Conservation (phyloP, 2,329 filamentous ascomycete species). For the Ascochyta viciae-villosae region DNA sequence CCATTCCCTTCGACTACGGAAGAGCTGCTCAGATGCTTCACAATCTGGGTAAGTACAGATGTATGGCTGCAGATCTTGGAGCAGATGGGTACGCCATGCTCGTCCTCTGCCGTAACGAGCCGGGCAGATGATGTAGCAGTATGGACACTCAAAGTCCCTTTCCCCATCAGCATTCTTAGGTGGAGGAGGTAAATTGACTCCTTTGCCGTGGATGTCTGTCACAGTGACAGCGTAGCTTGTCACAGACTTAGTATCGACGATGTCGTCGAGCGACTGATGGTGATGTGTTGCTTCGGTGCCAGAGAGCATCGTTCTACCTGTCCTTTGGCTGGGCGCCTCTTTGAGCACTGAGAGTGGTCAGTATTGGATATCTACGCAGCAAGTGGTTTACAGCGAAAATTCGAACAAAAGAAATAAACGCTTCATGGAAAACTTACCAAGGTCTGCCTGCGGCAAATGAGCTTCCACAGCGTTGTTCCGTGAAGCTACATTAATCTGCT, state of each 20-base stretch:
- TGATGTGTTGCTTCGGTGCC: conserved; percentile 49
- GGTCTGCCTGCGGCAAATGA: conserved; percentile 8
- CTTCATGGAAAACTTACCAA: not conserved
- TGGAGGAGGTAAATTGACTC: conserved; percentile 44
- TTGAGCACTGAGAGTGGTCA: conserved; percentile 13
- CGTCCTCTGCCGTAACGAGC: conserved; percentile 44
- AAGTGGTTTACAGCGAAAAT: not conserved
- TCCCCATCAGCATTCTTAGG: conserved; percentile 42
- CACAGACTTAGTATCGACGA: conserved; percentile 45
- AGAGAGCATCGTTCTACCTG: conserved; percentile 44
- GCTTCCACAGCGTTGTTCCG: conserved; percentile 26
- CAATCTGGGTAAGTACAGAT: conserved; percentile 46
- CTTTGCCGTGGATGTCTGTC: conserved; percentile 42
- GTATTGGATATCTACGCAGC: not conserved
- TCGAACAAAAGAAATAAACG: not conserved
- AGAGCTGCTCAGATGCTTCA: conserved; percentile 34
- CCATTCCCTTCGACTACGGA: conserved; percentile 49
- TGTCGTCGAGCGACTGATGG: conserved; percentile 47
- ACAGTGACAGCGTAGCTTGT: conserved; percentile 48
- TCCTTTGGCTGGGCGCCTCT: conserved; percentile 40
- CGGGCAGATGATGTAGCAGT: conserved; percentile 50
- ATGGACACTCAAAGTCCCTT: conserved; percentile 49
- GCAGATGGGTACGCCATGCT: conserved; percentile 45
- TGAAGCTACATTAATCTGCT: conserved; percentile 13
- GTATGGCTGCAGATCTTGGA: conserved; percentile 49